Base-by-base conservation (phyloP, 805 yeast species). In the Candida andamanensis region DNA sequence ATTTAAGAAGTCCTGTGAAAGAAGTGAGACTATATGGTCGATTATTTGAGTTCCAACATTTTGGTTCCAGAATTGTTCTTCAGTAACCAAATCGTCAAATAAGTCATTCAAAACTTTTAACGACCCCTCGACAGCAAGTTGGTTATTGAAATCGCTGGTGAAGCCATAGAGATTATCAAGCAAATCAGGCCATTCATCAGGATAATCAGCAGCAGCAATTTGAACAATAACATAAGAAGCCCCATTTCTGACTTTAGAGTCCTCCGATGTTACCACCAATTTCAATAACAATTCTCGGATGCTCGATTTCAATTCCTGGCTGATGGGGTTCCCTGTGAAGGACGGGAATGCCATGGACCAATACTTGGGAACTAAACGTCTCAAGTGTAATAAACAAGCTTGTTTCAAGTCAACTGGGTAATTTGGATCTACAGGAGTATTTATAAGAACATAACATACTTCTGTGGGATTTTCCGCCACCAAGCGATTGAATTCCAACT, bases 101-200 rank as follows among this genome's bases (percentile, higher is more conserved):
- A 92, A 65, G 39, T 90, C 97, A 44, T 72, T 76, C 27, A 85
- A 59, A 3, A 82, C 76, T 4, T 72, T 50, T 37, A 82, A 49
- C 0, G 80, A 76, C 12, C 84, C 84, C 18, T 75, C 45, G 19
- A 74, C 48, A 15, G 60, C 55, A 25, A 35, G 46, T n/a, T 46
- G 41, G 32, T 62, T 46, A 4, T 38, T 35, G 19, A 52, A 49
- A 7, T 61, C 49, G 7, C 54, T 46, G 21, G 73, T 63, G 17
- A 55, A 52, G 2, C 48, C 49, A 45, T 76, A 78, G 14, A 85
- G 47, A 5, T 54, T 54, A 20, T 56, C 49, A 35, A 84, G 50
- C 28, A 89, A 60, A 15, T 67, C 70, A 0, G 97, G 95, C 97
- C 97, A 90, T 51, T 86, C 95, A 50, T 92, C 97, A 0, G 98